Evolutionary conservation across 495 filamentous ascomycete genomes (phyloP), one percentile per base, ranked within the genome.

Genomic region (Margaritispora aquatica): DNA sequence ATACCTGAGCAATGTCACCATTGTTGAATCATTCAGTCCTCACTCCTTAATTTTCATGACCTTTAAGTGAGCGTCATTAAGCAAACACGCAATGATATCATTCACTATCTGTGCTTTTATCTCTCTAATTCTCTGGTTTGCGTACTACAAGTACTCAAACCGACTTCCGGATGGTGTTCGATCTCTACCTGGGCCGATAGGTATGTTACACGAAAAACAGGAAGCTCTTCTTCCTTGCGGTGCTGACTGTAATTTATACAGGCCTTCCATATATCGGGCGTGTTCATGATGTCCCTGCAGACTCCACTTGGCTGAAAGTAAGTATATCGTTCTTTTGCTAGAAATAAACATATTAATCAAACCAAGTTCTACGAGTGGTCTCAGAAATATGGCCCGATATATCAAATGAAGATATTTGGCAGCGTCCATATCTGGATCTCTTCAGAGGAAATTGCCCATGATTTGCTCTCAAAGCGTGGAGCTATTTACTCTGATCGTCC

Each of bases 241-340:
- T 44, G 15, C 54, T 57, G 46, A 57, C 38, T 29, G 36, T 17
- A n/a, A 44, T 26, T 26, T 13, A 3, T 23, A 22, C 46, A 76
- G 77, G 69, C 26, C 63, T 76, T 10, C 83, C 84, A 2, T 68
- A 81, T 38, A 71, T 86, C 55, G 84, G 84, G 26, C 78, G 80
- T 17, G 69, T 86, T 2, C 81, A 81, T 56, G 82, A 86, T 62
- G 62, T 86, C 2, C 84, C 82, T 1, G 63, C 68, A 27, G 68
- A 78, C 20, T 63, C 68, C 19, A 68, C 78, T 9, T 77, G 75
- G 75, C 50, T 77, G 48, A 71, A 74, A 17, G 38, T 44, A 8
- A 44, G 38, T 44, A 17, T 10, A n/a, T n/a, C 19, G 7, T 8
- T 9, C 3, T 3, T 44, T 10, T 44, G 15, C 7, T 17, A 10